Evolutionary conservation across 2,329 filamentous ascomycete genomes (phyloP), one percentile per base, ranked within the genome.

Genomic region (Aspergillus sp.): DNA sequence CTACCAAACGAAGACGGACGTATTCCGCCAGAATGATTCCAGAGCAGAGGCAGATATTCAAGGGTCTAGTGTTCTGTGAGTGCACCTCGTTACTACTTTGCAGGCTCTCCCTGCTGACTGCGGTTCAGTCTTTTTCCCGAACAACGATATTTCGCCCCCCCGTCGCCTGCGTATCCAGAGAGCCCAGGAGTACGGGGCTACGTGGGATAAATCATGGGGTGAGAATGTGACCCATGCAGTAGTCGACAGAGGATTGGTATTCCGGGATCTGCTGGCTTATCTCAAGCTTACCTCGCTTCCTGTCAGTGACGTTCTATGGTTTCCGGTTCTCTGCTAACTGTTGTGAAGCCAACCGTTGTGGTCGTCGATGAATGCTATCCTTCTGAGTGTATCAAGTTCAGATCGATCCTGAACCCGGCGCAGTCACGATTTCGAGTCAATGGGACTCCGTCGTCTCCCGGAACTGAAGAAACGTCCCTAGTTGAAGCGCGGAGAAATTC

Each of bases 81-180:
- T 51, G 4, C 4, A n/a, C 15, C n/a, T 24, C 11, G 8, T 11
- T 1, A 8, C 12, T n/a, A 15, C 4, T 12, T 16, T 31, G 13
- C 15, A 7, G 5, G 15, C 11, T 13, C 6, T 34, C 16, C 29
- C 20, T 29, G 27, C 40, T 43, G 11, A 45, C 16, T 14, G 32
- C 8, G 24, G 11, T 29, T 12, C 19, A 70, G 67, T 76, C 59
- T 94, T 91, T 53, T 75, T 93, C 4, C 89, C 86, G 0, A 82
- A 91, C 43, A 75, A 86, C 42, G 80, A 89, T 41, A 71, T 82
- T 29, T 74, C 79, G 19, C 71, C 73, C 8, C 67, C 73, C 5
- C 74, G 88, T 24, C 74, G 74, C 34, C 58, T 78, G 36, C 78
- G 83, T 3, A 93, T 95, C 32, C 71, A 71, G 17, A 86, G 80